These are phyloP conservation scores for Tricladium varicosporioides DNA, from an alignment of 2,329 filamentous ascomycete species.

Conservation along the genomic window DNA sequence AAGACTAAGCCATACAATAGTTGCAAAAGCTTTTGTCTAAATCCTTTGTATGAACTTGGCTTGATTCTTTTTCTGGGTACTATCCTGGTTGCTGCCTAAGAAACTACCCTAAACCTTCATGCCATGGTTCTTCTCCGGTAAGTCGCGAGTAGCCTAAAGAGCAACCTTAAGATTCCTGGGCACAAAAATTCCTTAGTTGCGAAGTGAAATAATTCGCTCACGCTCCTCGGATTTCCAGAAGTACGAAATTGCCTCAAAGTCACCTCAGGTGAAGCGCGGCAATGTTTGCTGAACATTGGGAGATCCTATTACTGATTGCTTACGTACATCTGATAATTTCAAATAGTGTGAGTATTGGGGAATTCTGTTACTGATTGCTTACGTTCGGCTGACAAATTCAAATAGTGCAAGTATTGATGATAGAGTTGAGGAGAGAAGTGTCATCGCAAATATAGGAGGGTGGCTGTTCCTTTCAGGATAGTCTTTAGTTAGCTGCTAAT, in stretches of 20 bases:
- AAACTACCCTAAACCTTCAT: conserved; percentile 13
- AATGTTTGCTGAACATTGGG: neutral
- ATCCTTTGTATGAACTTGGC: conserved; percentile 10
- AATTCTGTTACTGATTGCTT: neutral
- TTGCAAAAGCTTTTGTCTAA: neutral
- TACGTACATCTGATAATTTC: neutral
- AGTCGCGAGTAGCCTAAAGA: neutral
- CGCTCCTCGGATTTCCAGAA: neutral
- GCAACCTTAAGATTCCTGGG: neutral
- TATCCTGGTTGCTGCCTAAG: conserved; percentile 23
- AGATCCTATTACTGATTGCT: too few relatives aligned
- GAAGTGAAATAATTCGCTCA: neutral
- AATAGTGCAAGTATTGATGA: neutral
- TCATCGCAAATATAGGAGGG: neutral
- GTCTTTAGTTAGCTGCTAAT: neutral
- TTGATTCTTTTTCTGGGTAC: conserved; percentile 19
- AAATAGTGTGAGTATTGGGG: neutral
- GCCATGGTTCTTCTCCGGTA: neutral
- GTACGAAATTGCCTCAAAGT: conserved; percentile 4
- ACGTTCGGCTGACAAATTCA: neutral
- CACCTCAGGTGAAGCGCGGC: conserved; percentile 2
- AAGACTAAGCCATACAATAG: conserved; percentile 5
- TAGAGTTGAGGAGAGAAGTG: neutral
- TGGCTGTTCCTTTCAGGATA: neutral
- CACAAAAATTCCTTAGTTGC: neutral